Evolutionary conservation across 75 land plant species (phyloP).

Genomic region (Sequoiadendron giganteum): DNA sequence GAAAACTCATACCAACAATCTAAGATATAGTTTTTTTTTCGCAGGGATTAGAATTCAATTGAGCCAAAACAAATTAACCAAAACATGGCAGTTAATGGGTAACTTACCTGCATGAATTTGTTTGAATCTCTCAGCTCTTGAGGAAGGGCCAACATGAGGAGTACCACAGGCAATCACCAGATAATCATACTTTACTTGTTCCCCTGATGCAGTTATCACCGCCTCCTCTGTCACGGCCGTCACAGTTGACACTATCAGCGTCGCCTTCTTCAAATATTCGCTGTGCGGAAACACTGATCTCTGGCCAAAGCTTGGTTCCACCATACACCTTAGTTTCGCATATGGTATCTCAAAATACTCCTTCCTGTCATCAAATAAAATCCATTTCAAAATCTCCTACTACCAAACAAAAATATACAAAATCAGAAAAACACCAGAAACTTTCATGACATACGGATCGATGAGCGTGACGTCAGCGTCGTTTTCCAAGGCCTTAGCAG

Average conservation of each 20-base stretch:
- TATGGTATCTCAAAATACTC: conserved; percentile 78
- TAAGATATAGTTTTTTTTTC: too few species aligned
- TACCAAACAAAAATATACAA: too few species aligned
- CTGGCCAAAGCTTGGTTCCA: conserved; percentile 77
- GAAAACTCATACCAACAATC: too few species aligned
- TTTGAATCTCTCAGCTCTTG: conserved; percentile 41
- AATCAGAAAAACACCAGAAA: too few species aligned
- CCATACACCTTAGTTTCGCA: conserved; percentile 57
- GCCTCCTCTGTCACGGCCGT: conserved; percentile 28
- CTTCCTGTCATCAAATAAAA: conserved; percentile 44
- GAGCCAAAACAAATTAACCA: too few species aligned
- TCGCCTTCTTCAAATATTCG: conserved; percentile 58
- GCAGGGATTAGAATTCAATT: too few species aligned
- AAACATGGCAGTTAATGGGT: not conserved
- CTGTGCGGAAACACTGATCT: conserved; percentile 53
- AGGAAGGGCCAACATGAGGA: conserved; percentile 23
- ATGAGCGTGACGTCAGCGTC: not conserved
- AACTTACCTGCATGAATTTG: conserved; percentile 41
- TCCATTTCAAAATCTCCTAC: too few species aligned
- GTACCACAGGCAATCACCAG: conserved; percentile 74
- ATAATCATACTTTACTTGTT: conserved; percentile 50
- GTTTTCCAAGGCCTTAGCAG: not conserved
- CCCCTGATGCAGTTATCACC: conserved; percentile 56
- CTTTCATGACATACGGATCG: not conserved
- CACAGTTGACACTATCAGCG: conserved; percentile 36